These are phyloP conservation scores for Penicillium sp. DNA, from an alignment of 2,329 filamentous ascomycete genomes.

Conservation along the genomic window DNA sequence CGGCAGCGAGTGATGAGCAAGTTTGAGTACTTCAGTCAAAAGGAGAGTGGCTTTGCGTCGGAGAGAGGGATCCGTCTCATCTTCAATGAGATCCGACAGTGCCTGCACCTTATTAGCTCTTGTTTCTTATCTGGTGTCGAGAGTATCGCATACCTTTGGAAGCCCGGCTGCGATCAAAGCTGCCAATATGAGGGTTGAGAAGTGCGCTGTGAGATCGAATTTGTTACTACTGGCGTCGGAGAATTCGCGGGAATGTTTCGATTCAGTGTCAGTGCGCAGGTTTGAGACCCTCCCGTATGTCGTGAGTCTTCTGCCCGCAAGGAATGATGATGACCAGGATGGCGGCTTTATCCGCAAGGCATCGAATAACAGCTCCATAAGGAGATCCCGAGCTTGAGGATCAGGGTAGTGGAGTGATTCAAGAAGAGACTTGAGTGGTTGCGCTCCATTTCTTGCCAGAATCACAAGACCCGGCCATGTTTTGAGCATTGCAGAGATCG, in stretches of 20 bases:
- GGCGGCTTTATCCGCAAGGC: conserved; percentile 86
- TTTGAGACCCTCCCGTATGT: conserved; percentile 95
- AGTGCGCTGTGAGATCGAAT: conserved; percentile 84
- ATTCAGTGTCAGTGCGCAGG: conserved; percentile 62
- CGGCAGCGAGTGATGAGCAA: conserved; percentile 82
- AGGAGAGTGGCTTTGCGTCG: conserved; percentile 87
- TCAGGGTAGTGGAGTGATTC: conserved; percentile 61
- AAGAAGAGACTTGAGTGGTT: conserved; percentile 78
- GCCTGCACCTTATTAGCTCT: conserved; percentile 34
- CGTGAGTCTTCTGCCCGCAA: conserved; percentile 86
- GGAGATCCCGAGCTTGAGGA: conserved; percentile 64
- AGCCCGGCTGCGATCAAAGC: conserved; percentile 81
- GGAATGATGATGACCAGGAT: conserved; percentile 91
- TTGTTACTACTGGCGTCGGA: conserved; percentile 66
- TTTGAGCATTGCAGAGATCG: conserved; percentile 86
- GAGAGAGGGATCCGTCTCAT: conserved; percentile 53
- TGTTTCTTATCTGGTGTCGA: not conserved
- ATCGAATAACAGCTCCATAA: conserved; percentile 84
- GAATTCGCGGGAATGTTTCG: conserved; percentile 51
- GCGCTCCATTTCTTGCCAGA: conserved; percentile 82
- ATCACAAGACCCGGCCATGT: conserved; percentile 92
- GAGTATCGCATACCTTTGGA: conserved; percentile 44
- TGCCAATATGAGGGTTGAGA: conserved; percentile 82
- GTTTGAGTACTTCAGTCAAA: conserved; percentile 85
- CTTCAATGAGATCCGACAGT: conserved; percentile 51